Percentiles rank a stretch among this genome's conserved stretches.
phyloP scores from a whole-genome alignment of 768 basidiomycete species.

The Kwoniella sp. region DNA sequence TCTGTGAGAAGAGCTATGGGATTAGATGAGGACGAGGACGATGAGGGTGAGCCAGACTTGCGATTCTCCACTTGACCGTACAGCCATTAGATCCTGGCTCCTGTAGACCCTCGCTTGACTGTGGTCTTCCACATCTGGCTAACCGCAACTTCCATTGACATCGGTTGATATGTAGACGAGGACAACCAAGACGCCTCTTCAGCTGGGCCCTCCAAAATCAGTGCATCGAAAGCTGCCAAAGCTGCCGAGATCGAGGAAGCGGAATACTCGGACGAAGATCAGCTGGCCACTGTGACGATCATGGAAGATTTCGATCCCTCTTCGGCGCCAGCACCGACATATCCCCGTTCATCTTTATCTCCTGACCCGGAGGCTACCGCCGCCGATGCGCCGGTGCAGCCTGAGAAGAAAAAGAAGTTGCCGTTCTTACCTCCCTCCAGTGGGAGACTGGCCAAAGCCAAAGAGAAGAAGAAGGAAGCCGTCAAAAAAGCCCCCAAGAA shows the following conservation, averaged over 20 bases:
- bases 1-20: slow-evolving; percentile 69
- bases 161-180: slow-evolving; percentile 23
- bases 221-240: neutral
- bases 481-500: slow-evolving; percentile 36
- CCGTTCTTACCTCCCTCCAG: slow-evolving; percentile 50
- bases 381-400: neutral
- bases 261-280: slow-evolving; percentile 80
- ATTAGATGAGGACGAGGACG: slow-evolving; percentile 55
- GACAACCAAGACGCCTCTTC: slow-evolving; percentile 20
- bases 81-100: neutral
- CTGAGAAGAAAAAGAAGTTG: slow-evolving; percentile 22
- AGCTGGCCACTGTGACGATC: slow-evolving; percentile 84
- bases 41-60: slow-evolving; percentile 51
- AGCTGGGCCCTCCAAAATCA: slow-evolving; percentile 32
- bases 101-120: too few relatives aligned
- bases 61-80: neutral
- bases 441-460: slow-evolving; percentile 36
- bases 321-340: slow-evolving; percentile 34
- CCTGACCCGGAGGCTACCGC: slow-evolving; percentile 18
- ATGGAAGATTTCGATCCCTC: slow-evolving; percentile 87
- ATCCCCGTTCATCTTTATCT: slow-evolving; percentile 10
- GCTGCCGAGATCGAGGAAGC: slow-evolving; percentile 59
- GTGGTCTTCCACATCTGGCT: too few relatives aligned
- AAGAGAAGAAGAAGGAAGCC: slow-evolving; percentile 29
- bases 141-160: too few relatives aligned